Evolutionary conservation across 1,284 basidiomycete species (phyloP).

Genomic region (Malassezia sp.): DNA sequence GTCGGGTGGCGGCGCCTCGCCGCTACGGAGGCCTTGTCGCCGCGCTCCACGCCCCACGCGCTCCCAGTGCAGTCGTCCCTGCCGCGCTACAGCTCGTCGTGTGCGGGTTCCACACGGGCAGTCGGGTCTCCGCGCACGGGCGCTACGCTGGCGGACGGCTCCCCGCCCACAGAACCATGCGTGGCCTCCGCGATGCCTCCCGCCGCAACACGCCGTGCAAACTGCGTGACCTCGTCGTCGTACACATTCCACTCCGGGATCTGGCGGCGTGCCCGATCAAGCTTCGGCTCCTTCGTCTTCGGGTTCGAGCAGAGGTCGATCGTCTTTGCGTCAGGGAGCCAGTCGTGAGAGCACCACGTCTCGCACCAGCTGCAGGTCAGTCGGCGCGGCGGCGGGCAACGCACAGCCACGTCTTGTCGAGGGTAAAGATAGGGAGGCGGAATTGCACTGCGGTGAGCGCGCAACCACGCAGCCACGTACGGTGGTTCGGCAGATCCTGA

Average conservation of each 20-base stretch:
- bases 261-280: slow-evolving; percentile 69
- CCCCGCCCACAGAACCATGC: no score
- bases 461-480: slow-evolving; percentile 55
- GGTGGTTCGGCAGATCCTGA: slow-evolving; percentile 52
- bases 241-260: slow-evolving; percentile 97
- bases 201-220: slow-evolving; percentile 37
- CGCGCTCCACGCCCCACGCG: no score
- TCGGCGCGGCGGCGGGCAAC: no score
- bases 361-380: no score
- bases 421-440: slow-evolving; percentile 32
- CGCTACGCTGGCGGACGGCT: no score
- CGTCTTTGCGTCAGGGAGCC: slow-evolving; percentile 37
- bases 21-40: no score
- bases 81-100: slow-evolving; percentile 9
- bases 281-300: slow-evolving; percentile 77
- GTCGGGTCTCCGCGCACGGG: no score
- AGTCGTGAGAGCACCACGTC: slow-evolving; percentile 41
- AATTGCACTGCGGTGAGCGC: slow-evolving; percentile 19
- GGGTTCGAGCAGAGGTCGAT: slow-evolving; percentile 47
- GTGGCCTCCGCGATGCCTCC: no score
- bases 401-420: slow-evolving; percentile 40
- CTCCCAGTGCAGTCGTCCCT: not conserved
- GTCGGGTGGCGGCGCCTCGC: no score
- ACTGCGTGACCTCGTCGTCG: slow-evolving; percentile 52
- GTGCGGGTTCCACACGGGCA: not conserved